Base-by-base conservation (phyloP, 208 protist species). In the Trypanosoma conorhini region DNA sequence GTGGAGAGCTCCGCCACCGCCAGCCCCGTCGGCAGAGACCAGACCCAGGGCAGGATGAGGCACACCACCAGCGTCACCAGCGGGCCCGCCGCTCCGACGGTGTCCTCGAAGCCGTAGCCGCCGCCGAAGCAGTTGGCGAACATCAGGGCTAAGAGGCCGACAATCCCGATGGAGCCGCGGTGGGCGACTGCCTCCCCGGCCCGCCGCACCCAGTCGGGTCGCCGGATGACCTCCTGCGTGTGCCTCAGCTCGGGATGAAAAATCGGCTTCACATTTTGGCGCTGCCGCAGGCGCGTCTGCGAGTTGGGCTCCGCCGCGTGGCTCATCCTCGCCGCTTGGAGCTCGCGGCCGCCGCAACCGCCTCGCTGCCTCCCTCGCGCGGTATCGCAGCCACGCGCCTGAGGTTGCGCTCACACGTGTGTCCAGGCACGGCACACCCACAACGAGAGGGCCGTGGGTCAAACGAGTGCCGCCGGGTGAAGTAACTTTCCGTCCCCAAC, bases 21-120 rank as follows among this genome's bases (percentile, higher is more conserved):
- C 33, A 94, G 74, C 10, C 89, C 89, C n/a, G 88, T 94, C 3
- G 89, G 89, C 24, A 88, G 79, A 38, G 65, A 80, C 86, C 89
- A 94, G 33, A 94, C 69, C 87, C 89, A 94, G 9, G 89, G 89
- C 66, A 94, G 64, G 22, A 92, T 46, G 30, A 83, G 67, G 35
- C 86, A 88, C 24, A 94, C 83, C 60, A 94, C 80, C n/a, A 92
- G 75, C 31, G 86, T 91, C 65, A 94, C 85, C 44, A 94, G 85
- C 10, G 89, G 89, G 0, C 89, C 89, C 5, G 80, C 84, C 12
- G 86, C 81, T 21, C 89, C 82, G 62, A 94, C 87, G 40, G 85
- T 86, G 62, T 92, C 86, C 70, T 94, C 89, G 67, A 94, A 94
- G 61, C 89, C 89, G 77, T 94, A 94, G 38, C 89, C 89, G 35